Evolutionary conservation across 495 filamentous ascomycete species (phyloP).

Genomic region (Trichoderma reesei): DNA sequence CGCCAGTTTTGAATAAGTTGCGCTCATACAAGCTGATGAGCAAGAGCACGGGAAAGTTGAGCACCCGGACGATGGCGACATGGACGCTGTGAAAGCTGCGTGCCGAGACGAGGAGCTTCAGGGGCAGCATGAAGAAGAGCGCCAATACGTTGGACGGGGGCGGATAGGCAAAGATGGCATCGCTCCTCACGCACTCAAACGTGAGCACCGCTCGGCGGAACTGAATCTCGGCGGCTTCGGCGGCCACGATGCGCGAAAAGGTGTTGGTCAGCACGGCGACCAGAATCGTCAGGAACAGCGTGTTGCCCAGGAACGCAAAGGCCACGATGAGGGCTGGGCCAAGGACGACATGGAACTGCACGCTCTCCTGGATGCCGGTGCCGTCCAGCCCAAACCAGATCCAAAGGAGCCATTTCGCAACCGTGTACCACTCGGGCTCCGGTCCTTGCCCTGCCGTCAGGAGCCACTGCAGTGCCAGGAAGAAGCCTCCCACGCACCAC

Average conservation of each 20-base stretch:
- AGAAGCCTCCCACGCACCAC: slow-evolving; percentile 57
- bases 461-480: slow-evolving; percentile 53
- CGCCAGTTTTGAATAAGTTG: slow-evolving; percentile 13
- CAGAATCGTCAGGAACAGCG: slow-evolving; percentile 58
- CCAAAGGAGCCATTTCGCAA: slow-evolving; percentile 60
- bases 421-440: slow-evolving; percentile 35
- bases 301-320: slow-evolving; percentile 57
- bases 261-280: slow-evolving; percentile 58
- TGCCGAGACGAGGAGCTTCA: slow-evolving; percentile 45
- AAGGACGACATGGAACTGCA: slow-evolving; percentile 47
- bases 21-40: slow-evolving; percentile 46
- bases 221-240: slow-evolving; percentile 51
- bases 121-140: slow-evolving; percentile 43
- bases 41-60: slow-evolving; percentile 49
- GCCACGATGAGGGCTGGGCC: slow-evolving; percentile 51
- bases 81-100: slow-evolving; percentile 55
- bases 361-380: slow-evolving; percentile 49
- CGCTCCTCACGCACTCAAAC: slow-evolving; percentile 56
- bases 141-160: slow-evolving; percentile 57
- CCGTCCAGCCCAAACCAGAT: slow-evolving; percentile 63
- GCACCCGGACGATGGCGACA: slow-evolving; percentile 40
- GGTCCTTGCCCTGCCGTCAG: slow-evolving; percentile 16
- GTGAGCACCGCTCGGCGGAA: slow-evolving; percentile 55
- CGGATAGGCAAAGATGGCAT: slow-evolving; percentile 52
- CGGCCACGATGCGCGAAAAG: slow-evolving; percentile 50